Evolutionary conservation across 345 rosid genomes (phyloP).

Genomic region (Linum tenue): DNA sequence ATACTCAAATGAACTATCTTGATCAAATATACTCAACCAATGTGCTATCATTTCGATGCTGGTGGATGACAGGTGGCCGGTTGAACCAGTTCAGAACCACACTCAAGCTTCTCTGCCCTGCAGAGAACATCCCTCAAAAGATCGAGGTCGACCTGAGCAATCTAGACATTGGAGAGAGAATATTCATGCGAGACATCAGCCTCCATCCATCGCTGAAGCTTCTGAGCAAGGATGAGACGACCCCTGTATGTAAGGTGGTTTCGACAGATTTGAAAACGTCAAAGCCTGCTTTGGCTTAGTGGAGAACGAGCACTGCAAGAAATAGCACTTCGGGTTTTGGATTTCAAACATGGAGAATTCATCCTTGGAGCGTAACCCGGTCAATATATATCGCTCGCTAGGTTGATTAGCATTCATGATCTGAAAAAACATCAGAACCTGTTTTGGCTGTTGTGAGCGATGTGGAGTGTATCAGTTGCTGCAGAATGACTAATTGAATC

Average conservation of each 20-base stretch:
- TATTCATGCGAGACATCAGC: slow-evolving; percentile 12
- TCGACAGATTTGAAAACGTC: slow-evolving; percentile 32
- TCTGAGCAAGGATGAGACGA: slow-evolving; percentile 48
- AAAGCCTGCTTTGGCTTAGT: slow-evolving; percentile 18
- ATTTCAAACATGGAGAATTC: neutral
- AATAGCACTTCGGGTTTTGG: neutral
- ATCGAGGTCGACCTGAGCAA: slow-evolving; percentile 81
- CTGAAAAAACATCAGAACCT: no score
- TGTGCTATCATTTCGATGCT: slow-evolving; percentile 8
- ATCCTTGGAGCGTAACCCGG: no score
- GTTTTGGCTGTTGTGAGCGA: no score
- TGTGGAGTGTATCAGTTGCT: no score
- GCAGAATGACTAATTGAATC: no score
- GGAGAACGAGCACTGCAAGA: neutral
- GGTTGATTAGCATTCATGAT: no score
- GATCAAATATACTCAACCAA: neutral
- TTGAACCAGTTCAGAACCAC: slow-evolving; percentile 40
- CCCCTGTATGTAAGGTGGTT: slow-evolving; percentile 73
- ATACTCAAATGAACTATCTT: no score
- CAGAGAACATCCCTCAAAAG: slow-evolving; percentile 70
- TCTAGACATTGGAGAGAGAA: slow-evolving; percentile 63
- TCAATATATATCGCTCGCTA: neutral
- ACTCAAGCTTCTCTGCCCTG: slow-evolving; percentile 51
- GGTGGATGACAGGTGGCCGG: slow-evolving; percentile 46
- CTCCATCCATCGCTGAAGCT: slow-evolving; percentile 67